Percentiles rank a stretch among this genome's conserved stretches.
Evolutionary conservation across 805 yeast species (phyloP).

Genomic region (Kregervanrija pseudodelftensis): DNA sequence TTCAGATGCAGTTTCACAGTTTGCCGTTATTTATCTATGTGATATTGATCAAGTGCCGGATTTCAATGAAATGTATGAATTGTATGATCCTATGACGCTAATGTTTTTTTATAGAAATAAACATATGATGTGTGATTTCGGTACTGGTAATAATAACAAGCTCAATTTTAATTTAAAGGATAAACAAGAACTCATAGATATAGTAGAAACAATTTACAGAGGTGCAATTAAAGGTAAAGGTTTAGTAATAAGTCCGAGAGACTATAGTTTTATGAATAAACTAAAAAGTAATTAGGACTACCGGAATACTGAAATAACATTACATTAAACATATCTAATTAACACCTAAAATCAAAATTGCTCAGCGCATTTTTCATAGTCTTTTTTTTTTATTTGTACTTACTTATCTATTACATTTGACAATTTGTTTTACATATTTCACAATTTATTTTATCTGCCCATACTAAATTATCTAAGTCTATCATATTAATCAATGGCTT

Average conservation of each 20-base stretch:
- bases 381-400: too few species aligned
- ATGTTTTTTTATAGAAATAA: slow-evolving; percentile 92
- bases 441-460: slow-evolving; percentile 1
- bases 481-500: slow-evolving; percentile 23
- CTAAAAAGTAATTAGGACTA: not conserved
- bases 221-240: slow-evolving; percentile 95
- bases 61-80: slow-evolving; percentile 83
- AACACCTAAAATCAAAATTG: too few species aligned
- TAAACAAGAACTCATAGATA: slow-evolving; percentile 86
- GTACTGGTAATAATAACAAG: slow-evolving; percentile 96
- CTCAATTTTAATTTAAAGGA: slow-evolving; percentile 72
- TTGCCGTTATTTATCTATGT: slow-evolving; percentile 82
- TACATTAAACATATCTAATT: too few species aligned
- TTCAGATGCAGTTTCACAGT: slow-evolving; percentile 78
- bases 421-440: not conserved
- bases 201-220: slow-evolving; percentile 79
- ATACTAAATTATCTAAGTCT: not conserved
- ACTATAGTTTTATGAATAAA: slow-evolving; percentile 38
- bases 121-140: slow-evolving; percentile 98
- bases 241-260: slow-evolving; percentile 76
- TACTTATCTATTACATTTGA: too few species aligned
- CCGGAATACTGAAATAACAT: too few species aligned
- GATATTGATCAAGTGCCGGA: slow-evolving; percentile 87
- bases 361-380: too few species aligned
- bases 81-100: slow-evolving; percentile 82